Percentiles rank a stretch among this genome's conserved stretches.
Evolutionary conservation across 1,284 basidiomycete genomes (phyloP).

Genomic region (Hortiboletus rubellus): DNA sequence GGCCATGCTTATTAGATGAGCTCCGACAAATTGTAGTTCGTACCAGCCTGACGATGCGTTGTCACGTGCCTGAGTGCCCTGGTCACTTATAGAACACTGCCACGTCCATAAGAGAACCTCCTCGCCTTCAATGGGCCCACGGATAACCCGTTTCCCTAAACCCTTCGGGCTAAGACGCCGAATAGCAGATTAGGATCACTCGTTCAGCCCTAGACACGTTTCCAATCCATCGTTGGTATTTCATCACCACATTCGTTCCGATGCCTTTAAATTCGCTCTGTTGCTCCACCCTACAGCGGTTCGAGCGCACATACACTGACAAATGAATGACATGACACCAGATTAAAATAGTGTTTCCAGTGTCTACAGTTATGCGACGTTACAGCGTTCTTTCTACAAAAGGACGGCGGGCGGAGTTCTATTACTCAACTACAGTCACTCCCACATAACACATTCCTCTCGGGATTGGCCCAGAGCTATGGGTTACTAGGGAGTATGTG

Average conservation of each 20-base stretch:
- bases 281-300: not conserved
- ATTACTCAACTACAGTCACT: not conserved
- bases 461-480: too few relatives aligned
- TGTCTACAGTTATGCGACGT: not conserved
- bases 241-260: not conserved
- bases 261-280: not conserved
- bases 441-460: too few relatives aligned
- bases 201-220: not conserved
- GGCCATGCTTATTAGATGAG: slow-evolving; percentile 44
- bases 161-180: not conserved
- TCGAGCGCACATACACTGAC: not conserved
- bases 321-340: not conserved
- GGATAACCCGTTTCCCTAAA: not conserved
- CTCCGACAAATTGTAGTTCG: not conserved
- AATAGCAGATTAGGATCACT: not conserved
- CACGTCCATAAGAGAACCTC: not conserved
- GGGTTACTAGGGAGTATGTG: too few relatives aligned
- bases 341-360: not conserved
- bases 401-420: not conserved
- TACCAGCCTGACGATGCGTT: not conserved
- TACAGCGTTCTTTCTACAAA: not conserved
- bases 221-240: not conserved
- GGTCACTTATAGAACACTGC: not conserved
- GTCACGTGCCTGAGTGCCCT: slow-evolving; percentile 11
- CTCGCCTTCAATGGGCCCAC: not conserved